Evolutionary conservation across 257 asterid species (phyloP).

Genomic region (Paraleonurus japonicus): DNA sequence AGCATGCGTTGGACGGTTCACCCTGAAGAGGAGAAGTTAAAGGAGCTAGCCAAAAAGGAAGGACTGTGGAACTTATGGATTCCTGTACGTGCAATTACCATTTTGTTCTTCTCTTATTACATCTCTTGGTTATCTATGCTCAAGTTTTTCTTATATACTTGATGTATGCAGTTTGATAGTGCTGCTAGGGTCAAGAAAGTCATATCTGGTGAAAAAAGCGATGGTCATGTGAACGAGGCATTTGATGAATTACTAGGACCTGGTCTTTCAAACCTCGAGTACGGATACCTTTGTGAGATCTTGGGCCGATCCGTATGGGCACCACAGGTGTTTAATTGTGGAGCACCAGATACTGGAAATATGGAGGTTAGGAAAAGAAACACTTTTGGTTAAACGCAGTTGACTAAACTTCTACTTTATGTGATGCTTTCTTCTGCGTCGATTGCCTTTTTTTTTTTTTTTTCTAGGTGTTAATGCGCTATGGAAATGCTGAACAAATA

Average conservation of each 20-base stretch:
- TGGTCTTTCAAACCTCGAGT: conserved; percentile 89
- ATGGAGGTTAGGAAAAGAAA: conserved; percentile 74
- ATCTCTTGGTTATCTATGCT: not conserved
- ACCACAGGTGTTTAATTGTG: conserved; percentile 92
- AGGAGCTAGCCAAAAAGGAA: conserved; percentile 73
- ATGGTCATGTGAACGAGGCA: conserved; percentile 36
- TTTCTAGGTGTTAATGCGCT: conserved; percentile 78
- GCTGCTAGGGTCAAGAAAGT: conserved; percentile 83
- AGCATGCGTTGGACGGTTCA: conserved; percentile 79
- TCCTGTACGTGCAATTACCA: conserved; percentile 60
- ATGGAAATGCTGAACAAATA: conserved; percentile 81
- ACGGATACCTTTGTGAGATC: conserved; percentile 88
- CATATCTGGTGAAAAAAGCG: conserved; percentile 38
- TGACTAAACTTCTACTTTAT: not conserved
- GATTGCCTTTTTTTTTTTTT: conserved; percentile 5
- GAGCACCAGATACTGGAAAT: conserved; percentile 99
- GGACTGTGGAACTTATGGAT: conserved; percentile 94
- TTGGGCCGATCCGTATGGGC: conserved; percentile 98
- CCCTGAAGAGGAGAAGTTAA: conserved; percentile 86
- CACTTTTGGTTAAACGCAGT: not conserved
- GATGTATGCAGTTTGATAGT: conserved; percentile 71
- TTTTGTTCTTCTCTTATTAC: not conserved
- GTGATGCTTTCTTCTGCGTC: not conserved
- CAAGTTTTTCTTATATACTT: too few relatives aligned
- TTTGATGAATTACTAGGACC: conserved; percentile 67